phyloP scores from a whole-genome alignment of 257 asterid species.

The Fraxinus americana region DNA sequence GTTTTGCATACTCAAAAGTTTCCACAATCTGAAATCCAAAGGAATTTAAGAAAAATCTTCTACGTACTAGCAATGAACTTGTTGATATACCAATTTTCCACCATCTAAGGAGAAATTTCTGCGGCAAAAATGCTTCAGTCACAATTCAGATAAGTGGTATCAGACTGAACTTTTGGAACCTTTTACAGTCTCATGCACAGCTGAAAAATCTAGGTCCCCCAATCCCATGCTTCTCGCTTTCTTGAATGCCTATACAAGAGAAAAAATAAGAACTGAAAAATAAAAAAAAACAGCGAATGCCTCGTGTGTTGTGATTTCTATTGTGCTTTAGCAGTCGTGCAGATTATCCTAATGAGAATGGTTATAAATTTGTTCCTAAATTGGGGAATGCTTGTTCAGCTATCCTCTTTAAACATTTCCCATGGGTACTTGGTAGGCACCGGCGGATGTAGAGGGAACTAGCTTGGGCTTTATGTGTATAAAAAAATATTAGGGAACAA shows the following conservation, averaged over 20 bases:
- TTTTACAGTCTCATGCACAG: conserved; percentile 68
- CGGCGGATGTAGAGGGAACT: too few species aligned
- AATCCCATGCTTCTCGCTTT: conserved; percentile 84
- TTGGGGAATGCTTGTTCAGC: too few species aligned
- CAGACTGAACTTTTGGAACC: conserved; percentile 41
- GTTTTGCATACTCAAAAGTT: conserved; percentile 5
- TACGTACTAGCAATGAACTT: background rate
- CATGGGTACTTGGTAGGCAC: background rate
- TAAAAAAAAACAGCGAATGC: background rate
- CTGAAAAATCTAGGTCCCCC: conserved; percentile 90
- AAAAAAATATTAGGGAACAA: too few species aligned
- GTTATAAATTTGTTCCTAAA: too few species aligned
- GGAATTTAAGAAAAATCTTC: background rate
- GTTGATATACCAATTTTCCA: conserved; percentile 1
- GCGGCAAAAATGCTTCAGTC: conserved; percentile 8
- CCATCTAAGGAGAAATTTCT: background rate
- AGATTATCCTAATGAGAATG: too few species aligned
- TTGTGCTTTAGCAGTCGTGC: too few species aligned
- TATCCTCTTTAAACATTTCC: too few species aligned
- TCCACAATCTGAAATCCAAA: conserved; percentile 4
- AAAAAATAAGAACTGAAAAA: background rate
- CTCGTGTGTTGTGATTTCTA: background rate
- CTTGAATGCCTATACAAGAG: conserved; percentile 67
- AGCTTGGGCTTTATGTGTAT: too few species aligned
- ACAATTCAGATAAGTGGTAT: background rate